Percentiles rank a stretch among this genome's conserved stretches.
phyloP scores from a whole-genome alignment of 148 eudicot species.

The Vaccinium vitisidaea region DNA sequence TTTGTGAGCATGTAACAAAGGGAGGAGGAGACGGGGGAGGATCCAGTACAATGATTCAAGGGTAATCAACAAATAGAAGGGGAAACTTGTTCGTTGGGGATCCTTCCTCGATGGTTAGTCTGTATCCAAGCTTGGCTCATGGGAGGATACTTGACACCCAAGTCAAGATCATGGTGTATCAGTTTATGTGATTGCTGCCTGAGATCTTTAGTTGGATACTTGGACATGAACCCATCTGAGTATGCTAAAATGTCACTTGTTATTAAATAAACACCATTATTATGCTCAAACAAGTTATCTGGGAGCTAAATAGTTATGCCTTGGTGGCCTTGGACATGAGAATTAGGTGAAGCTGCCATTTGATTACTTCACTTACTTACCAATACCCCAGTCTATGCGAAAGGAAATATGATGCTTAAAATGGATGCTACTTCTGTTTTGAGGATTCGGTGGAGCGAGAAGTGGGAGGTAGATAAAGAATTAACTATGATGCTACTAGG shows the following conservation, averaged over 20 bases:
- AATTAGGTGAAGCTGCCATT: background rate
- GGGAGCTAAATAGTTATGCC: background rate
- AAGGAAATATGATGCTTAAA: background rate
- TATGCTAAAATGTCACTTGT: background rate
- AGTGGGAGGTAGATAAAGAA: background rate
- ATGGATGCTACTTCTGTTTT: background rate
- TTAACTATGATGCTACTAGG: background rate
- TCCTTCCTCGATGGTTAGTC: background rate
- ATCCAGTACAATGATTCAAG: background rate
- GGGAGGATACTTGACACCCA: background rate
- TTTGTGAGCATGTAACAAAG: background rate
- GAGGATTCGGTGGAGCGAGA: background rate
- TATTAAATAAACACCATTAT: background rate
- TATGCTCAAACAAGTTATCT: background rate
- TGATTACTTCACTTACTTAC: background rate
- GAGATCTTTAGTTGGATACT: background rate
- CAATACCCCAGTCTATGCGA: background rate
- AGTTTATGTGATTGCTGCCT: background rate
- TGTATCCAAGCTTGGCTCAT: conserved; percentile 3
- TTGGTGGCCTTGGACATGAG: background rate
- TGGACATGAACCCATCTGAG: background rate
- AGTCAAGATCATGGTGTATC: background rate
- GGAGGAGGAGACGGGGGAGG: background rate
- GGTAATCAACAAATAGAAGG: background rate
- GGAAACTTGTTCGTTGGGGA: background rate